Evolutionary conservation across 202 grass and related monocot genomes (phyloP), one percentile per base, ranked within the genome.

Genomic region (Carex arenaria): DNA sequence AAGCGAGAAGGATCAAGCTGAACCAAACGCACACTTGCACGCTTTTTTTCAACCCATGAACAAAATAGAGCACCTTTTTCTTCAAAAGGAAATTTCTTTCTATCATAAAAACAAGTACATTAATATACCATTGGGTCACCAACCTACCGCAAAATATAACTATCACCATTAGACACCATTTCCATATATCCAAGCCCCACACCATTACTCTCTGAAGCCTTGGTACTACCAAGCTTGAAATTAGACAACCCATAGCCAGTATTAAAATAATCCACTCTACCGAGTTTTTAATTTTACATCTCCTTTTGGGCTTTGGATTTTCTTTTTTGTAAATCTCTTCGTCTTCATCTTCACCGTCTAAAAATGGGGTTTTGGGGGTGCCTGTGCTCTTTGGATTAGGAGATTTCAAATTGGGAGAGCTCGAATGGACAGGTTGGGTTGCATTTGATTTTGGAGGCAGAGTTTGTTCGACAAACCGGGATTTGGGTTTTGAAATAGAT

Each of bases 31-130:
- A 92, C 60, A 89, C 86, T 62, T 90, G 93, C 36, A 93, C 90
- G 64, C 92, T 92, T 62, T 71, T 87, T 83, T 89, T 98, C 89
- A 98, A 86, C 1, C 95, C 95, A 64, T 92, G 93, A 60, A 93
- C 92, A 69, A 98, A 98, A 87, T 98, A 98, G 60, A 98, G 88
- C 80, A 98, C 95, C 72, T 95, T 98, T 85, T 93, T 92, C 55
- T 86, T 92, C 26, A 95, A 86, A 68, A 98, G 88, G 73, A 98
- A 98, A 85, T 98, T 98, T 74, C 86, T 92, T 87, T 98, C 95
- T 55, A 98, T 83, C 84, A 87, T 9, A 83, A 95, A 98, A 52
- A 98, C 90, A 60, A 89, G 10, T 10, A 98, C 2, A n/a, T 47
- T 88, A 40, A 93, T 82, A 64, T 90, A 23, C 93, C 93, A 95